Percentiles rank a stretch among this genome's conserved stretches.
Evolutionary conservation across 495 filamentous ascomycete species (phyloP).

Genomic region (Jackrogersella minutella): DNA sequence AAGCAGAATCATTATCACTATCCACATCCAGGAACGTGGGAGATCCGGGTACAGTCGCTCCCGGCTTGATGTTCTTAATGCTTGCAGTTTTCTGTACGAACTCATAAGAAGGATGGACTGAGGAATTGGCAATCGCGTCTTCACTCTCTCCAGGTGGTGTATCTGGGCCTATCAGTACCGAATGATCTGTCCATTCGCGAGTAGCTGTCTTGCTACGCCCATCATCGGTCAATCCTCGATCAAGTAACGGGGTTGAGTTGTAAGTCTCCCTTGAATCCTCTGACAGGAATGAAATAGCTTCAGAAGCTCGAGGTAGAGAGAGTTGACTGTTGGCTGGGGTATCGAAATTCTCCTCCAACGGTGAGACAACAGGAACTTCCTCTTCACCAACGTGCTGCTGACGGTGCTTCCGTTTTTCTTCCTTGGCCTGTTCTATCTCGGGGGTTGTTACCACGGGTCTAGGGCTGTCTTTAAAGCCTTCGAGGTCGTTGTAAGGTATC

Average conservation of each 20-base stretch:
- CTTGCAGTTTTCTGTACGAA: slow-evolving; percentile 58
- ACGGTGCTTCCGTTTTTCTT: slow-evolving; percentile 58
- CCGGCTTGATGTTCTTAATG: slow-evolving; percentile 47
- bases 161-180: slow-evolving; percentile 52
- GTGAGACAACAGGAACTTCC: slow-evolving; percentile 31
- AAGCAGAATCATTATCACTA: slow-evolving; percentile 74
- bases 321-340: slow-evolving; percentile 11
- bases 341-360: slow-evolving; percentile 28
- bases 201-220: slow-evolving; percentile 51
- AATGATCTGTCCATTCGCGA: slow-evolving; percentile 56
- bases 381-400: slow-evolving; percentile 55
- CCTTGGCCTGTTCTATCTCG: slow-evolving; percentile 39
- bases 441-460: slow-evolving; percentile 24
- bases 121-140: slow-evolving; percentile 34
- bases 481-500: slow-evolving; percentile 23
- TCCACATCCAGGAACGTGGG: slow-evolving; percentile 72
- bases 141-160: slow-evolving; percentile 42
- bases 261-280: slow-evolving; percentile 68
- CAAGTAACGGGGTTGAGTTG: slow-evolving; percentile 77
- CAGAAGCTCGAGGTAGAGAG: slow-evolving; percentile 38
- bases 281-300: slow-evolving; percentile 56
- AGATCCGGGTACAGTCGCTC: slow-evolving; percentile 47
- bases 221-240: slow-evolving; percentile 72
- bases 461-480: slow-evolving; percentile 18
- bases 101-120: slow-evolving; percentile 55